Evolutionary conservation across 2,329 filamentous ascomycete species (phyloP).

Genomic region (Pseudohalonectria lignicola): DNA sequence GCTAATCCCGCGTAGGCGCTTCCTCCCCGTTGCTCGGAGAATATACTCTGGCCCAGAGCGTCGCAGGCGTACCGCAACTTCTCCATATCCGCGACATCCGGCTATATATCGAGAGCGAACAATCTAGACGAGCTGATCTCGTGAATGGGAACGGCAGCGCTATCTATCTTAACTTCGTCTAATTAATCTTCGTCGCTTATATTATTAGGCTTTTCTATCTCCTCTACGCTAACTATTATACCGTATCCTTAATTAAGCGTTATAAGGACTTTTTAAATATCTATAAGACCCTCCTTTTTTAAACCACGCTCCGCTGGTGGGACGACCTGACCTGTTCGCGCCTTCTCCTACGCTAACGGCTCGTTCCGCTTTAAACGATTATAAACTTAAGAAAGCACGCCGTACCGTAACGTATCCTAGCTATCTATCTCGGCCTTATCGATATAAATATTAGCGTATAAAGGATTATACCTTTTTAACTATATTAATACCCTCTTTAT

Average conservation of each 20-base stretch:
- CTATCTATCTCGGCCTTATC: background rate
- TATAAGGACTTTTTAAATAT: background rate
- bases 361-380: background rate
- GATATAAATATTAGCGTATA: background rate
- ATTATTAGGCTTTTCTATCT: background rate
- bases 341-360: background rate
- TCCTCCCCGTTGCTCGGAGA: background rate
- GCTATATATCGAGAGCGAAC: background rate
- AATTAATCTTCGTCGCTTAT: background rate
- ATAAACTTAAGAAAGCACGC: background rate
- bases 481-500: background rate
- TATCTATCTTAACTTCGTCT: background rate
- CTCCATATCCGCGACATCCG: no score
- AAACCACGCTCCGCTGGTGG: background rate
- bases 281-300: background rate
- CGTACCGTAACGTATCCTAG: background rate
- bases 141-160: background rate
- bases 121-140: background rate
- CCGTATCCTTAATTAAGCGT: background rate
- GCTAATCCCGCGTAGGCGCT: background rate
- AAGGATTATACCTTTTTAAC: background rate
- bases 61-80: background rate
- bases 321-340: background rate
- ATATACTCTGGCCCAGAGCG: background rate
- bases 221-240: background rate